Evolutionary conservation across 2,329 filamentous ascomycete genomes (phyloP), one percentile per base, ranked within the genome.

Genomic region (Davidsoniella australis): DNA sequence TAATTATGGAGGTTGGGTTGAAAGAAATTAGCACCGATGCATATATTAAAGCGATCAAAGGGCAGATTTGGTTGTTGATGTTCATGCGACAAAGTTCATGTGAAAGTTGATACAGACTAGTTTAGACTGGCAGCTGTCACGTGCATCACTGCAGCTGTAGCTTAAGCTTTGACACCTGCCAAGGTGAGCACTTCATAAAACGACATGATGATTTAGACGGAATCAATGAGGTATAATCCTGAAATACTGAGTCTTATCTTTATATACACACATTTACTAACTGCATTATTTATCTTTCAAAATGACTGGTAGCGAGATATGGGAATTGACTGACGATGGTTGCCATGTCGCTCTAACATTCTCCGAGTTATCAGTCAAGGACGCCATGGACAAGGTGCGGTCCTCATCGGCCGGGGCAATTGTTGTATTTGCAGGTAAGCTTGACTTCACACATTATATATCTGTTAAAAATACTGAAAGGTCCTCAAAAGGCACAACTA

Each of bases 381-480:
- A 67, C 4, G 66, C 75, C 26, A 80, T 86, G 63, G 68, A 78
- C 56, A 71, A 69, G 43, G 83, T 91, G 18, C 78, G 82, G 55
- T 84, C 75, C 57, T 78, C 81, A 17, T 73, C 78, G 57, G 82
- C 83, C 9, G 83, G 83, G 5, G 83, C 83, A 10, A 81, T 86
- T 45, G 82, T 88, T 8, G 59, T 87, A 33, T 88, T 88, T 61
- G 78, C 80, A 51, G 83, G 82, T 78, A 68, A 55, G 63, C 40
- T 49, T 14, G 8, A n/a, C 20, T 40, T 45, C 41, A 41, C 29
- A 23, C 18, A 17, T 41, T 44, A 48, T 17, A 49, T 52, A 16
- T 60, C 55, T 37, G 55, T 29, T n/a, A 24, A 1, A 23, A 23
- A 23, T 16, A 7, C 16, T 48, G 17, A 49, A 29, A 39, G 16